These are phyloP conservation scores for Beauveria australis DNA, from an alignment of 2,329 filamentous ascomycete genomes.

Conservation along the genomic window DNA sequence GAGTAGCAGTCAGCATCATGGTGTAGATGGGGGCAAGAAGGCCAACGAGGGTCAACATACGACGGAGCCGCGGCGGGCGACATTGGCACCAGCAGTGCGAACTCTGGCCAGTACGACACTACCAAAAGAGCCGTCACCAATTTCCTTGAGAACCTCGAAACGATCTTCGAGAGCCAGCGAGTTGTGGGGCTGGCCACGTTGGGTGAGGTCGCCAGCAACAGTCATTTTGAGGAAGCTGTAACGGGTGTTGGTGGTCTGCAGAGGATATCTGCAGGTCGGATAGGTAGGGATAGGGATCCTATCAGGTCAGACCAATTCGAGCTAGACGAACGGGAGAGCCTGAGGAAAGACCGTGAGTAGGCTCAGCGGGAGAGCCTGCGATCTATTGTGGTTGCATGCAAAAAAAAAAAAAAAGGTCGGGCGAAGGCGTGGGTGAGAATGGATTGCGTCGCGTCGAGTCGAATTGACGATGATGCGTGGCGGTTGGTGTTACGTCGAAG, in stretches of 20 bases:
- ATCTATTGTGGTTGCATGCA: constrained; percentile 11
- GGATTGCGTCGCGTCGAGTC: constrained; percentile 5
- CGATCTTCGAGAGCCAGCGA: constrained; percentile 74
- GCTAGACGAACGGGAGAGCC: constrained; percentile 3
- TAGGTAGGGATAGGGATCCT: background rate
- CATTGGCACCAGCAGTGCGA: constrained; percentile 77
- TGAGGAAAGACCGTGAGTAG: background rate
- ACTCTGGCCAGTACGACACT: constrained; percentile 90
- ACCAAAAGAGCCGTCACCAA: constrained; percentile 97
- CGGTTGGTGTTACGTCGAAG: background rate
- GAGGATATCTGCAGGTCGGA: constrained; percentile 1
- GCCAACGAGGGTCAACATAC: constrained; percentile 46
- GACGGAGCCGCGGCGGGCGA: constrained; percentile 84
- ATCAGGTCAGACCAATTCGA: constrained; percentile 9
- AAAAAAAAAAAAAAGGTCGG: background rate
- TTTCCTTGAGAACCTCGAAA: constrained; percentile 95
- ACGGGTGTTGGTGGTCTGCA: constrained; percentile 2
- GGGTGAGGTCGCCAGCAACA: constrained; percentile 63
- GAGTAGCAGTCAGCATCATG: constrained; percentile 13
- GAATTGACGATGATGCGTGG: background rate
- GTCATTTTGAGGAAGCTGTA: constrained; percentile 52
- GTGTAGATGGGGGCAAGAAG: background rate
- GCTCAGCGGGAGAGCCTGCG: constrained; percentile 8
- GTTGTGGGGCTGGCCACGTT: constrained; percentile 55
- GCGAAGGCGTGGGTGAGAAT: background rate